phyloP scores from a whole-genome alignment of 2,329 filamentous ascomycete genomes.

The Cladosporium cucumerinum region DNA sequence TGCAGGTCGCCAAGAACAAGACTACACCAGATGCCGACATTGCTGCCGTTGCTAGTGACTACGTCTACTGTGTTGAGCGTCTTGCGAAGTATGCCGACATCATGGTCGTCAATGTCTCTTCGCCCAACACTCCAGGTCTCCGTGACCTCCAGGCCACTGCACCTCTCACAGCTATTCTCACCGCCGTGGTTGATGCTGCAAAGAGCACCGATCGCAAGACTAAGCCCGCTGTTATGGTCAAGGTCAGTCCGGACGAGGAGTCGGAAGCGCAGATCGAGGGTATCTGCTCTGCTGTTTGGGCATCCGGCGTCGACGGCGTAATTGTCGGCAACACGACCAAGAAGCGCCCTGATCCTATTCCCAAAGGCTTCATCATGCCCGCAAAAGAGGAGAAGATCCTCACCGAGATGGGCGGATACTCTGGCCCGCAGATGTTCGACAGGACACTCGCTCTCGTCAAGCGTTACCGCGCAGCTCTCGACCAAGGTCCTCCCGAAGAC shows the following conservation, averaged over 20 bases:
- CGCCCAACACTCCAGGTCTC: constrained; percentile 90
- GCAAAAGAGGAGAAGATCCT: constrained; percentile 64
- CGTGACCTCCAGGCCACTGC: constrained; percentile 81
- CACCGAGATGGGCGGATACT: constrained; percentile 80
- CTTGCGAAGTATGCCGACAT: constrained; percentile 89
- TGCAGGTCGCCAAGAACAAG: constrained; percentile 98
- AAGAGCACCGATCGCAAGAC: constrained; percentile 63
- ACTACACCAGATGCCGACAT: constrained; percentile 80
- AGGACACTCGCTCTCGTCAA: constrained; percentile 74
- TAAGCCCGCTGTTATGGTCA: constrained; percentile 88
- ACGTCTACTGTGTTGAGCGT: constrained; percentile 82
- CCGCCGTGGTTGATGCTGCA: constrained; percentile 78
- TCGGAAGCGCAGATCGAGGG: constrained; percentile 78
- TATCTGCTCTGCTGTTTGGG: constrained; percentile 80
- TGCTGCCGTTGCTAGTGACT: constrained; percentile 71
- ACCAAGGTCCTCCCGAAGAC: constrained; percentile 40
- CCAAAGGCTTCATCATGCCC: constrained; percentile 63
- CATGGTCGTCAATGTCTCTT: constrained; percentile 96
- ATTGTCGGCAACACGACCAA: constrained; percentile 98
- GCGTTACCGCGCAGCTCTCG: constrained; percentile 62
- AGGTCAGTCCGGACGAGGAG: constrained; percentile 95
- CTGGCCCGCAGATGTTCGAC: constrained; percentile 83
- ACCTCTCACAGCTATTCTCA: constrained; percentile 75
- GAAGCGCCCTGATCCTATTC: constrained; percentile 67
- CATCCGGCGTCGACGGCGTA: constrained; percentile 84